A percentile compares a stretch with the other conserved stretches of the same genome.
Evolutionary conservation across 768 basidiomycete genomes (phyloP).

Genomic region (Collybia mongolica): DNA sequence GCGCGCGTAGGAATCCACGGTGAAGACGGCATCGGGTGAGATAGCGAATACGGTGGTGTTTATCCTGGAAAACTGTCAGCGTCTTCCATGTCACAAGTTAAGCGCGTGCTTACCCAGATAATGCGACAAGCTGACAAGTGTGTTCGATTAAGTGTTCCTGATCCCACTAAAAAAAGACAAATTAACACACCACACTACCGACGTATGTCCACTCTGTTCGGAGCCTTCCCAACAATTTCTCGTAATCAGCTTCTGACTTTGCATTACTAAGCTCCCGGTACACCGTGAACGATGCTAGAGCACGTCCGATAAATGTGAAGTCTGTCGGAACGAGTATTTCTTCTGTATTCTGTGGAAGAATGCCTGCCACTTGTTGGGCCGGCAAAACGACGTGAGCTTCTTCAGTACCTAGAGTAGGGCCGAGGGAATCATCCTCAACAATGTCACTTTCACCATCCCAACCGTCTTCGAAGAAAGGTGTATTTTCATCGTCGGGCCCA

Average conservation of each 20-base stretch:
- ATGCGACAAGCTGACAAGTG: constrained; percentile 47
- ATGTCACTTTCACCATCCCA: too few species aligned
- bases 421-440: too few species aligned
- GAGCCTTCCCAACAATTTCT: constrained; percentile 45
- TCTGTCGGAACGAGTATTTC: constrained; percentile 26
- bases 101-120: constrained; percentile 47
- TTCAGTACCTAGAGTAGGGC: too few species aligned
- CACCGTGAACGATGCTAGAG: constrained; percentile 51
- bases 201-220: constrained; percentile 65
- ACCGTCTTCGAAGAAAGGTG: constrained; percentile 8
- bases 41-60: constrained; percentile 66
- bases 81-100: neutral
- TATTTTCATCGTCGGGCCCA: constrained; percentile 17
- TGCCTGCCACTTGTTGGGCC: neutral
- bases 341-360: constrained; percentile 45
- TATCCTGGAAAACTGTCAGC: constrained; percentile 25
- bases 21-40: constrained; percentile 49
- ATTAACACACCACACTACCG: constrained; percentile 56
- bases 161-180: neutral
- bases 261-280: constrained; percentile 57
- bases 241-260: constrained; percentile 44
- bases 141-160: neutral
- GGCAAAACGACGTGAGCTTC: too few species aligned
- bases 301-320: constrained; percentile 29
- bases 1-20: constrained; percentile 43